Evolutionary conservation across 1,284 basidiomycete species (phyloP).

Genomic region (Heterobasidion irregulare): DNA sequence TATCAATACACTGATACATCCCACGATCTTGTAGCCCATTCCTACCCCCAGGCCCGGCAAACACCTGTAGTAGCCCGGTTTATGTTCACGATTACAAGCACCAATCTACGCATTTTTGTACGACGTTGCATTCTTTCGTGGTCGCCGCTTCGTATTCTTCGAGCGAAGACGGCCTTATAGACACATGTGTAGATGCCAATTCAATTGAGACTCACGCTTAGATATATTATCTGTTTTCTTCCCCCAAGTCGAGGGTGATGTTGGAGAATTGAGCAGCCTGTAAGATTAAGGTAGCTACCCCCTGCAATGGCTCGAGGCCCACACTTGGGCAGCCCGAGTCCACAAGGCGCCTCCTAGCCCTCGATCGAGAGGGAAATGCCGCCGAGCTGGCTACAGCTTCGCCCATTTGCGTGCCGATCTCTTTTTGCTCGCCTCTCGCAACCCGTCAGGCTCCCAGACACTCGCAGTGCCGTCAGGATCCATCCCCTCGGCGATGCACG

Average conservation of each 20-base stretch:
- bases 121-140: neutral
- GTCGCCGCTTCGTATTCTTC: no score
- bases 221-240: neutral
- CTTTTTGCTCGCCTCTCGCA: neutral
- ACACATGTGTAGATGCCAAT: no score
- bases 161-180: no score
- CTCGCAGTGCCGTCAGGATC: slow-evolving; percentile 9
- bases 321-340: no score
- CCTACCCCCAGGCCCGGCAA: neutral
- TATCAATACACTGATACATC: neutral
- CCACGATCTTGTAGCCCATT: neutral
- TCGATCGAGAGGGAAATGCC: no score
- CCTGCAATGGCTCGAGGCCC: no score
- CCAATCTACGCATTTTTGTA: neutral
- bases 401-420: neutral
- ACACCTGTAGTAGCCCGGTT: neutral
- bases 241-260: no score
- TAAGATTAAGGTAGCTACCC: no score
- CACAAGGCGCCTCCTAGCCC: no score
- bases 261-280: no score
- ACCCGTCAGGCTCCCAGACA: slow-evolving; percentile 7
- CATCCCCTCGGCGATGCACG: slow-evolving; percentile 42
- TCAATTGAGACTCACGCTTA: neutral
- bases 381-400: neutral
- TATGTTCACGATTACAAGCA: neutral